Conservation (phyloP, 495 filamentous ascomycete species). For the Penicillium turbatum region DNA sequence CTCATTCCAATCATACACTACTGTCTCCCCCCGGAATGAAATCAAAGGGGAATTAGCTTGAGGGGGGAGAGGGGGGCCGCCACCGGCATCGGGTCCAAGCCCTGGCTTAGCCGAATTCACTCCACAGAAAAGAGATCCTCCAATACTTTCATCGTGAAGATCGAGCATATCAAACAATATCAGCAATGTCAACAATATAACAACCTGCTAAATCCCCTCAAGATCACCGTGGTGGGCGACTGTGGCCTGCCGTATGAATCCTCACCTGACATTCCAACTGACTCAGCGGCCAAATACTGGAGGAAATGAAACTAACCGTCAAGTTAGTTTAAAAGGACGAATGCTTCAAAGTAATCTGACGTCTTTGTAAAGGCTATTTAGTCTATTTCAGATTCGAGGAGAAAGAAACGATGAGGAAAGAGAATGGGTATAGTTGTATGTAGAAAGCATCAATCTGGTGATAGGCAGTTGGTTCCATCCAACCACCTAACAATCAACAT, state of each 20-base stretch:
- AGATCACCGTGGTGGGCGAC: background rate
- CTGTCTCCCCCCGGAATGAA: background rate
- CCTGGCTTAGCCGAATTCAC: slow-evolving; percentile 6
- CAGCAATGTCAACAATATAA: background rate
- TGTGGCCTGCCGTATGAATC: background rate
- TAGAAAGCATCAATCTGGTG: no score
- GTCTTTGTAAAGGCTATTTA: no score
- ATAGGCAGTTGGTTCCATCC: no score
- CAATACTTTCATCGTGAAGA: background rate
- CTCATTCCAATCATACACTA: slow-evolving; percentile 11
- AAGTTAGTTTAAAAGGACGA: no score
- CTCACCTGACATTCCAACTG: slow-evolving; percentile 2
- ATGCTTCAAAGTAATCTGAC: no score
- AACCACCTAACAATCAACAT: no score
- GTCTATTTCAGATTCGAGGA: no score
- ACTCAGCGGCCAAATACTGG: background rate
- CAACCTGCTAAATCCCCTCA: background rate
- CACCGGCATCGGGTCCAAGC: slow-evolving; percentile 11
- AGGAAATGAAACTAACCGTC: background rate
- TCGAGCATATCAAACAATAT: background rate
- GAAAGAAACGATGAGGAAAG: no score
- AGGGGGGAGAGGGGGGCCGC: background rate
- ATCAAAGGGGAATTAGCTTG: background rate
- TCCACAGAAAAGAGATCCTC: background rate
- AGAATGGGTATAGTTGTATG: no score